Base-by-base conservation (phyloP, 1,284 basidiomycete genomes). In the Sanghuangporus weigelae region DNA sequence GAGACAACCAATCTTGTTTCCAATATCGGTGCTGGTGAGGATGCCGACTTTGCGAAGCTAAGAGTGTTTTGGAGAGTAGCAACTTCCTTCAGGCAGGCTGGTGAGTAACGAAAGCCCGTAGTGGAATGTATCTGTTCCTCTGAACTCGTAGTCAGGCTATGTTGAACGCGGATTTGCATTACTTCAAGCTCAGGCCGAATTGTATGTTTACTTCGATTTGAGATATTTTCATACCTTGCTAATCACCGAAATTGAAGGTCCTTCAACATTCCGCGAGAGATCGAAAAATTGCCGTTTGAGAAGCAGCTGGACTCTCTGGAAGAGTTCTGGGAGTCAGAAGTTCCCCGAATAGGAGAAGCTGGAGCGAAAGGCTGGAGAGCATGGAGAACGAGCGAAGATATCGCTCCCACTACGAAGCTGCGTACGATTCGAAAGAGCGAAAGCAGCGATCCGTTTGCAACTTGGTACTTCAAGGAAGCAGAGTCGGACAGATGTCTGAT, bases 301-400 rank as follows among this genome's bases (percentile, higher is more conserved):
- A 70, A 67, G 4, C 80, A 80, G 56, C 74, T 92, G 1, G 78
- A 82, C 63, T 75, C 79, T 12, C 76, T 92, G 4, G 89, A 90
- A 73, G 82, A 84, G 59, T 92, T 89, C 69, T 92, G 89, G 90
- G 90, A 92, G 58, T 83, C 85, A 1, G 89, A 90, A 73, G 75
- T 74, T 10, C 83, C 84, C 11, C 84, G 89, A 19, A 68, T 84
- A 14, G 89, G 89, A 35, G 89, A 92, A 70, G 69, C 73, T 1
- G 74, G 75, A 58, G 81, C 89, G 12, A 76, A 71, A 63, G 88
- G 89, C 23, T 90, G 89, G 88, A 76, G 77, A 12, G 65, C 73
- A 26, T 92, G 88, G 89, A 61, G 54, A 7, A 71, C 79, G 40
- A 70, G 76, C 7, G 74, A 77, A 26, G 78, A 78, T 23, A 61